These are phyloP conservation scores for Puccinia novopanici DNA, from an alignment of 1,284 basidiomycete species.

Conservation along the genomic window DNA sequence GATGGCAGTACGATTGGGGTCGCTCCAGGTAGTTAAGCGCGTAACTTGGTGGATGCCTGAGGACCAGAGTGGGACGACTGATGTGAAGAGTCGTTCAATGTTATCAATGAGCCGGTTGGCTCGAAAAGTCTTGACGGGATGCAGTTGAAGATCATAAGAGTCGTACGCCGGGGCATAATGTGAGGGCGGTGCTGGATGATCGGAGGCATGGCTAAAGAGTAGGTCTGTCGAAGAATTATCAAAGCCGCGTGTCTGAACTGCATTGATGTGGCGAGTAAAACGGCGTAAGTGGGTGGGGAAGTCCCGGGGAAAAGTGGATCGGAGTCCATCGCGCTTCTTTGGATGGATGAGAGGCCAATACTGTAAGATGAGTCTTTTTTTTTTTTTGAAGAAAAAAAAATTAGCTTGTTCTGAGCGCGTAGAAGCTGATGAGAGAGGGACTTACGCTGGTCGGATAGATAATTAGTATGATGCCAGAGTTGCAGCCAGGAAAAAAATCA, in stretches of 20 bases:
- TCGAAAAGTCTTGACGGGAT: conserved; percentile 22
- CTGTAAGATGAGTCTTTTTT: not conserved
- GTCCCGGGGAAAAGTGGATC: conserved; percentile 34
- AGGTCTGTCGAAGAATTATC: conserved; percentile 26
- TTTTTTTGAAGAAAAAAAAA: not conserved
- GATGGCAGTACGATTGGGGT: conserved; percentile 33
- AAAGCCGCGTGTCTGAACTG: conserved; percentile 30
- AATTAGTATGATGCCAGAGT: not conserved
- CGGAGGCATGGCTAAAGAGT: conserved; percentile 8
- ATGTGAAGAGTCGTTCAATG: conserved; percentile 23
- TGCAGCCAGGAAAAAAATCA: not conserved
- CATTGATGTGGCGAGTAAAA: conserved; percentile 20
- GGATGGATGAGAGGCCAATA: not conserved
- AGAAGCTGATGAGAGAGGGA: not conserved
- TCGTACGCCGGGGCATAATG: conserved; percentile 22
- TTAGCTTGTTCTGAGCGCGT: not conserved
- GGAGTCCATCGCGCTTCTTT: not conserved
- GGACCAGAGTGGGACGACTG: conserved; percentile 22
- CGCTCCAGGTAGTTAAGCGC: conserved; percentile 32
- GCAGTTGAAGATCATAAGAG: conserved; percentile 36
- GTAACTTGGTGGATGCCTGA: conserved; percentile 27
- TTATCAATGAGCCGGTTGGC: conserved; percentile 21
- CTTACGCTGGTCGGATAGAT: not conserved
- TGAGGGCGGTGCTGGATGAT: conserved; percentile 22
- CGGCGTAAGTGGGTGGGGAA: conserved; percentile 15